Evolutionary conservation across 192 early-diverging fungal genomes (phyloP).

Genomic region (Fimicolochytrium jonesii): DNA sequence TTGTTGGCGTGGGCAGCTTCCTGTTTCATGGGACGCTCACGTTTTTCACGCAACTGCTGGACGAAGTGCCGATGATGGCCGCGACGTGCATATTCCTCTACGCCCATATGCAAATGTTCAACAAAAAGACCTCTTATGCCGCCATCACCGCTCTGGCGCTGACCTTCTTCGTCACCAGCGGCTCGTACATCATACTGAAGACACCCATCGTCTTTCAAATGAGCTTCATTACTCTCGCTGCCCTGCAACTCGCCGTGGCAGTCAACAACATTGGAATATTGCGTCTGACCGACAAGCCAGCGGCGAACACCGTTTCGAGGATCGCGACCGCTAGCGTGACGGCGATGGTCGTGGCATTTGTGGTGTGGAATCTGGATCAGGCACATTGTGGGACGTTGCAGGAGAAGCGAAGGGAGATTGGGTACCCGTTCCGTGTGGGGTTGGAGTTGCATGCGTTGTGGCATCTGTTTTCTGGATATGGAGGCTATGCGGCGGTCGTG

Average conservation of each 20-base stretch:
- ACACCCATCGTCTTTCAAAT: slow-evolving; percentile 68
- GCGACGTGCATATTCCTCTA: slow-evolving; percentile 14
- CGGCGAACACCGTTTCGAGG: slow-evolving; percentile 1
- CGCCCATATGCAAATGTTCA: slow-evolving; percentile 16
- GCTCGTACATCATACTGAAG: slow-evolving; percentile 59
- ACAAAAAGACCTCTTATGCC: neutral
- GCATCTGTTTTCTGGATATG: slow-evolving; percentile 39
- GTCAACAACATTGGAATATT: slow-evolving; percentile 31
- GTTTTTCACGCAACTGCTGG: slow-evolving; percentile 68
- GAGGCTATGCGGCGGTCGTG: slow-evolving; percentile 24
- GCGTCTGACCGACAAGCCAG: slow-evolving; percentile 13
- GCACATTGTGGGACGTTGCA: slow-evolving; percentile 59
- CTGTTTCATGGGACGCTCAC: slow-evolving; percentile 74
- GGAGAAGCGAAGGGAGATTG: slow-evolving; percentile 39
- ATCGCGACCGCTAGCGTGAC: slow-evolving; percentile 18
- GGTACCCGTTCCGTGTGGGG: slow-evolving; percentile 45
- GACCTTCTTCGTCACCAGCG: slow-evolving; percentile 42
- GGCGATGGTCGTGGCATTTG: slow-evolving; percentile 39
- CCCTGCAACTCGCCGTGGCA: slow-evolving; percentile 18
- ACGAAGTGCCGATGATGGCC: slow-evolving; percentile 70
- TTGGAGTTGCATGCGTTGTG: slow-evolving; percentile 47
- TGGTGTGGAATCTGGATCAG: slow-evolving; percentile 80
- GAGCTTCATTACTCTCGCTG: slow-evolving; percentile 20
- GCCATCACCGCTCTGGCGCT: slow-evolving; percentile 12
- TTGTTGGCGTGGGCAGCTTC: slow-evolving; percentile 72